A percentile compares a stretch with the other conserved stretches of the same genome.
phyloP scores from a whole-genome alignment of 208 protist species.

The Trypanosoma brucei region DNA sequence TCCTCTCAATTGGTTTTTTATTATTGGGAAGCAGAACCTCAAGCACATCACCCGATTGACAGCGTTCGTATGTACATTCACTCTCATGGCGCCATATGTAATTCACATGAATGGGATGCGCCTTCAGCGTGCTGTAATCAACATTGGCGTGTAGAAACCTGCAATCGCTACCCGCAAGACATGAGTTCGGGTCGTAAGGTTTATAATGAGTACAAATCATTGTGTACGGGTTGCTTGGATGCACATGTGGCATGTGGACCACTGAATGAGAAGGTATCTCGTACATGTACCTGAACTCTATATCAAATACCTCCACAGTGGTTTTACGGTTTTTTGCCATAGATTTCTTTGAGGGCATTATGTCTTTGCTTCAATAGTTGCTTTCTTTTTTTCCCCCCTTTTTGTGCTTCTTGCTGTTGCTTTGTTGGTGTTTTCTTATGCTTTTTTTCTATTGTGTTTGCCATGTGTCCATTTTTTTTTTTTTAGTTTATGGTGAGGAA shows the following conservation, averaged over 20 bases:
- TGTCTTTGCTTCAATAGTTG: too few relatives aligned
- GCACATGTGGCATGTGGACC: conserved; percentile 53
- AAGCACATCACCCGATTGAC: conserved; percentile 42
- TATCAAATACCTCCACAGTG: conserved; percentile 43
- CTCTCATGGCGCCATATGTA: conserved; percentile 57
- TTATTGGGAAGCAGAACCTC: conserved; percentile 67
- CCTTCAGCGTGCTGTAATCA: conserved; percentile 21
- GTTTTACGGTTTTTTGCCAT: too few relatives aligned
- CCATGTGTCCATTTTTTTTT: neutral
- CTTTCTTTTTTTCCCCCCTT: too few relatives aligned
- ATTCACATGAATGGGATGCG: conserved; percentile 71
- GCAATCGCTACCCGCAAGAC: conserved; percentile 47
- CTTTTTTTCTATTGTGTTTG: neutral
- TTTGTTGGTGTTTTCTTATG: neutral
- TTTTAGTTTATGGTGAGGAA: neutral
- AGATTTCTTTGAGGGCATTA: too few relatives aligned
- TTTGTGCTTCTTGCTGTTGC: neutral
- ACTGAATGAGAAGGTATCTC: conserved; percentile 48
- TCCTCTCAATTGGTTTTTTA: conserved; percentile 35
- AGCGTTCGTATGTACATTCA: conserved; percentile 53
- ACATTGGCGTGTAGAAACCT: conserved; percentile 80
- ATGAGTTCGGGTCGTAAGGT: conserved; percentile 27
- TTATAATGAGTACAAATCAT: conserved; percentile 68
- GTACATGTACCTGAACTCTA: conserved; percentile 53
- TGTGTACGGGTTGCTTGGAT: conserved; percentile 63